phyloP scores from a whole-genome alignment of 306 rosid species.

The Rosa rugosa region DNA sequence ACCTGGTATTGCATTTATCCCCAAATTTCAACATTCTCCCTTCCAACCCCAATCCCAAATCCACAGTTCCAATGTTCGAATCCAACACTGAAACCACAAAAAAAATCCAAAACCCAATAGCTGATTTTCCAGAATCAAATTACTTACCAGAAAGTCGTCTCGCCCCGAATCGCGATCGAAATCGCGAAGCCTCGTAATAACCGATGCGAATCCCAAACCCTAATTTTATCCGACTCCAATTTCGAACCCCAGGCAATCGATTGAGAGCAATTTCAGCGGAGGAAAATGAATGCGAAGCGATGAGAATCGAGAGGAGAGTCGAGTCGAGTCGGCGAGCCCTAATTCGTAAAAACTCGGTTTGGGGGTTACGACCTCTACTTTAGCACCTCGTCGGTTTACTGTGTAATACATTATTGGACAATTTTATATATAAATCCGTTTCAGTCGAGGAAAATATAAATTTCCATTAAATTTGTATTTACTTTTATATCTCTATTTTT shows the following conservation, averaged over 20 bases:
- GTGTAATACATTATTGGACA: not conserved
- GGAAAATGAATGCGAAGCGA: not conserved
- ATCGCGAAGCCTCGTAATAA: not conserved
- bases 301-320: not conserved
- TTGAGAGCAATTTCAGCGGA: not conserved
- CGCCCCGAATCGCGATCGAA: not conserved
- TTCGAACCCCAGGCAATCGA: not conserved
- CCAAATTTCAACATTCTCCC: constrained; percentile 1
- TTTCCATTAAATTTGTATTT: not conserved
- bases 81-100: not conserved
- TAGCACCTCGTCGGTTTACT: not conserved
- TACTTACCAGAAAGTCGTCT: not conserved
- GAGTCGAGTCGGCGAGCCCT: not conserved
- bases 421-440: not conserved
- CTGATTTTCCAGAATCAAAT: not conserved
- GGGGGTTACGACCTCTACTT: not conserved
- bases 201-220: not conserved
- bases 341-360: not conserved
- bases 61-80: not conserved
- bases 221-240: not conserved
- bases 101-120: not conserved
- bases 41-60: not conserved
- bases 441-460: not conserved
- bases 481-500: not conserved
- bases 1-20: not conserved